Evolutionary conservation across 768 basidiomycete species (phyloP).

Genomic region (Clitopilus passeckerianus): DNA sequence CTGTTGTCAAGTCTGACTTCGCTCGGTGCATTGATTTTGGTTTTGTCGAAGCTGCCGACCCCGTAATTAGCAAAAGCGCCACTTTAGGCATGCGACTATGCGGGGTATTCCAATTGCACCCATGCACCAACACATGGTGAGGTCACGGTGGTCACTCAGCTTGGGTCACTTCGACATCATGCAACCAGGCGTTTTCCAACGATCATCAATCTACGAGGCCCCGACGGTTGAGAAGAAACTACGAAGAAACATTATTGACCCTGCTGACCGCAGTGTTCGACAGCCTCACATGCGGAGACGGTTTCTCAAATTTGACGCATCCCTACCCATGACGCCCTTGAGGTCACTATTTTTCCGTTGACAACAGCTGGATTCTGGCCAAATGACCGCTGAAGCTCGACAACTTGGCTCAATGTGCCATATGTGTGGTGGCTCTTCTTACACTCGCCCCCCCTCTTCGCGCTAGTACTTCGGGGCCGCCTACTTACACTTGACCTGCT

Average conservation of each 20-base stretch:
- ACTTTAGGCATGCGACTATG: not conserved
- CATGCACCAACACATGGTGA: not conserved
- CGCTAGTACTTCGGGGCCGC: not conserved
- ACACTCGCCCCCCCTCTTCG: not conserved
- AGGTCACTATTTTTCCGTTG: not conserved
- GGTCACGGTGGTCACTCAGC: not conserved
- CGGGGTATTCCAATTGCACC: not conserved
- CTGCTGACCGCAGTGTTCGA: not conserved
- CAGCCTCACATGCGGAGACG: not conserved
- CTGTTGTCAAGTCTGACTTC: not conserved
- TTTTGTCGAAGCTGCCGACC: not conserved
- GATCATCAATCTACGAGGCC: not conserved
- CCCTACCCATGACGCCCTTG: not conserved
- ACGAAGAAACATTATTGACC: not conserved
- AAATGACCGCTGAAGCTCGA: not conserved
- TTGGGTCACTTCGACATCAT: not conserved
- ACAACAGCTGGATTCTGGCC: not conserved
- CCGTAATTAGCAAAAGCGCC: not conserved
- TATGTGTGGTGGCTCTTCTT: not conserved
- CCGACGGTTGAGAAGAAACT: not conserved
- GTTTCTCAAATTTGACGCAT: not conserved
- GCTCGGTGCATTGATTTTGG: not conserved
- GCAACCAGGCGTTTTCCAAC: not conserved
- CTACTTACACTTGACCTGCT: not conserved
- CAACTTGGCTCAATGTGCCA: not conserved